Conservation (phyloP, 202 grass and related monocot species). For the Schoenoplectus tabernaemontani region DNA sequence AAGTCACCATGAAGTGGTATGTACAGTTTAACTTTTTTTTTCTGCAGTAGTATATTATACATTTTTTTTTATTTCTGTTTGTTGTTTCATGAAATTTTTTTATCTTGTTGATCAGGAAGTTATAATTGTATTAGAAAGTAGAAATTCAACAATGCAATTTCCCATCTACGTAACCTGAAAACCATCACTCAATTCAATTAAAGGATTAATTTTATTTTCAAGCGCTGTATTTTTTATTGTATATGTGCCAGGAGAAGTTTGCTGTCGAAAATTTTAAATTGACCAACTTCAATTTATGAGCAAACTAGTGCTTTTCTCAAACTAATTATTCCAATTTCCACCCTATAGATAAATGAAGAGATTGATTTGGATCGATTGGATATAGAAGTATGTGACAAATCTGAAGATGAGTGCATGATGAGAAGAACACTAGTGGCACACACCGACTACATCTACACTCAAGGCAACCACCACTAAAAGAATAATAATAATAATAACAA, state of each 20-base stretch:
- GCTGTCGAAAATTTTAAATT: neutral
- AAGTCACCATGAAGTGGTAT: neutral
- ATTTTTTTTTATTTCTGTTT: neutral
- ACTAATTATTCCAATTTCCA: neutral
- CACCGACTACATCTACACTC: conserved; percentile 76
- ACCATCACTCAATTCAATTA: too few species aligned
- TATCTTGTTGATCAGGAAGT: neutral
- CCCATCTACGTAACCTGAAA: too few species aligned
- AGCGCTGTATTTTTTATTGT: neutral
- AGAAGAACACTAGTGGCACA: conserved; percentile 55
- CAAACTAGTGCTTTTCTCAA: neutral
- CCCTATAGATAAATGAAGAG: conserved; percentile 16
- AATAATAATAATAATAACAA: neutral
- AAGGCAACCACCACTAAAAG: conserved; percentile 35
- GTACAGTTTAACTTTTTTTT: neutral
- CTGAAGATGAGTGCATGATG: conserved; percentile 39
- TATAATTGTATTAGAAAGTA: neutral
- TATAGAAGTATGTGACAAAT: conserved; percentile 1
- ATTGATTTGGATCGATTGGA: conserved; percentile 9
- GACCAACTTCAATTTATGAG: neutral
- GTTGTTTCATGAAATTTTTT: neutral
- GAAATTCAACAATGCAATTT: neutral
- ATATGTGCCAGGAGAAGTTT: too few species aligned
- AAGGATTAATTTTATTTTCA: neutral
- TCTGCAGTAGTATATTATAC: too few species aligned